phyloP scores from a whole-genome alignment of 257 asterid species.

The Penstemon eatonii region DNA sequence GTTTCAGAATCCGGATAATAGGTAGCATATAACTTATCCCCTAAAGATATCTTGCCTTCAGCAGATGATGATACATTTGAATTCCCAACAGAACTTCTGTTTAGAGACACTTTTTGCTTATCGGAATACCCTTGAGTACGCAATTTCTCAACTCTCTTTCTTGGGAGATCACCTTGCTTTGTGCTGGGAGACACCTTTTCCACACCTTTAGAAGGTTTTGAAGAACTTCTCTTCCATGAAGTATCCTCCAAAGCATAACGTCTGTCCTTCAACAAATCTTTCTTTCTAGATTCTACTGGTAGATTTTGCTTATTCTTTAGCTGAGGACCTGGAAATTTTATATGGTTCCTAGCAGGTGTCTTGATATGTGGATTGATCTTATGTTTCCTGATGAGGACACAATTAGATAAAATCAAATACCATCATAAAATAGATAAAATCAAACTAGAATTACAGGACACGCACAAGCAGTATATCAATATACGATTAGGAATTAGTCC shows the following conservation, averaged over 20 bases:
- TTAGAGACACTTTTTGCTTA: slow-evolving; percentile 40
- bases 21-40: slow-evolving; percentile 38
- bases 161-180: slow-evolving; percentile 36
- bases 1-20: slow-evolving; percentile 35
- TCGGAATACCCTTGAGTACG: slow-evolving; percentile 32
- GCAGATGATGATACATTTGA: slow-evolving; percentile 27
- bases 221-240: slow-evolving; percentile 33
- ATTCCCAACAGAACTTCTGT: slow-evolving; percentile 36
- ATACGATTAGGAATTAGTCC: slow-evolving; percentile 66
- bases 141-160: slow-evolving; percentile 40
- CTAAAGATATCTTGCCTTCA: slow-evolving; percentile 43
- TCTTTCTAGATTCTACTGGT: slow-evolving; percentile 30
- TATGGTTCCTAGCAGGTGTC: slow-evolving; percentile 73
- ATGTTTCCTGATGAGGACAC: slow-evolving; percentile 56
- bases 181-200: slow-evolving; percentile 38
- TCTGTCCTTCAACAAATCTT: slow-evolving; percentile 27
- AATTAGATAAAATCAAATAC: slow-evolving; percentile 16
- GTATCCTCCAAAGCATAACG: slow-evolving; percentile 31
- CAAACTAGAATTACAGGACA: slow-evolving; percentile 17
- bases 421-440: slow-evolving; percentile 11
- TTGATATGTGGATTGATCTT: slow-evolving; percentile 43
- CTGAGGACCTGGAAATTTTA: slow-evolving; percentile 65
- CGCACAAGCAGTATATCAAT: slow-evolving; percentile 89
- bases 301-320: slow-evolving; percentile 29
- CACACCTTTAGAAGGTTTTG: slow-evolving; percentile 34